Evolutionary conservation across 2,329 filamentous ascomycete genomes (phyloP).

Genomic region (Trichoderma gracile): DNA sequence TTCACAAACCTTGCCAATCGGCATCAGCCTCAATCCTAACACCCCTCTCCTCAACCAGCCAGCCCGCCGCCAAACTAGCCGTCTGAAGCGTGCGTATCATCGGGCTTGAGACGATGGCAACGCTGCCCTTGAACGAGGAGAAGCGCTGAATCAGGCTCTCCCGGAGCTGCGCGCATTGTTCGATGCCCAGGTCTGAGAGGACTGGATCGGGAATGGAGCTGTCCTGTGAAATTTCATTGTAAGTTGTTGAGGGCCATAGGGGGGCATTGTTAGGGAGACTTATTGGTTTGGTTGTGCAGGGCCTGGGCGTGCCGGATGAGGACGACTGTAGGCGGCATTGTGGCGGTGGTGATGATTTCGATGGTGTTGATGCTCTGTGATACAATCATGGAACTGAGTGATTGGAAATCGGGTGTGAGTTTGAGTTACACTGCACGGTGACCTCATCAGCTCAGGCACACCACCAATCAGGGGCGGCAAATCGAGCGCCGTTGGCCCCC

Average conservation of each 20-base stretch:
- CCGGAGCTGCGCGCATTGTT: slow-evolving; percentile 51
- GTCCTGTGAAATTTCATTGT: slow-evolving; percentile 42
- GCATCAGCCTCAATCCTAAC: slow-evolving; percentile 59
- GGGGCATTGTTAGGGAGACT: slow-evolving; percentile 35
- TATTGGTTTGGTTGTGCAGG: slow-evolving; percentile 55
- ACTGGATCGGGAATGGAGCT: slow-evolving; percentile 52
- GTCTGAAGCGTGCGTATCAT: slow-evolving; percentile 68
- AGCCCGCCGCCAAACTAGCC: slow-evolving; percentile 57
- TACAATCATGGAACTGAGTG: neutral
- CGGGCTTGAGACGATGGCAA: slow-evolving; percentile 61
- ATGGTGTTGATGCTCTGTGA: neutral
- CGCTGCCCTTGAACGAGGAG: slow-evolving; percentile 32
- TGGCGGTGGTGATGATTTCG: neutral
- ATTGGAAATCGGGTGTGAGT: too few species aligned
- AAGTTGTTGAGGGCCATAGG: neutral
- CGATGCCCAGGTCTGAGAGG: slow-evolving; percentile 50
- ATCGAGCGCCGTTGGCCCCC: too few species aligned
- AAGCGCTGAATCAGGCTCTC: slow-evolving; percentile 46
- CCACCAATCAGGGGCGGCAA: too few species aligned
- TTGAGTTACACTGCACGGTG: too few species aligned
- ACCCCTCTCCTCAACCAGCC: slow-evolving; percentile 56
- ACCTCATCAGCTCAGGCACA: too few species aligned
- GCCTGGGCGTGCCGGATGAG: slow-evolving; percentile 87
- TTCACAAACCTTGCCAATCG: slow-evolving; percentile 60
- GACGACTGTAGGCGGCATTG: slow-evolving; percentile 64